Evolutionary conservation across 163 green algal genomes (phyloP), one percentile per base, ranked within the genome.

Genomic region (Scenedesmus sp.): DNA sequence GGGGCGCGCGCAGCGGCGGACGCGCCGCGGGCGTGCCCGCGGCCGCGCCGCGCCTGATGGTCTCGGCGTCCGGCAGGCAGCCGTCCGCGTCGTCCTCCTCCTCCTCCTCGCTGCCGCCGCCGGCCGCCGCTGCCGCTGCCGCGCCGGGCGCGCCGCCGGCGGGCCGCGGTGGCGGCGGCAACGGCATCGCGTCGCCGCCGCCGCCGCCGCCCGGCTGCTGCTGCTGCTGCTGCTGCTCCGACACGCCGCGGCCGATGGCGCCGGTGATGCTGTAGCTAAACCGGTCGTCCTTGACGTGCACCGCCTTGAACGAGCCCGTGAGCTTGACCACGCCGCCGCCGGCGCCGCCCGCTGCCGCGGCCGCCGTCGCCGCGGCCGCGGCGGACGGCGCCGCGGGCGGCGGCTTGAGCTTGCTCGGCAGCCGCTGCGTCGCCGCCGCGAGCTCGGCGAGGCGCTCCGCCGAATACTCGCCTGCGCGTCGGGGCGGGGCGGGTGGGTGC

Each of bases 381-480:
- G 39, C 53, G 15, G 31, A 63, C 1, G 39, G 28, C 3, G 33
- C 50, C 22, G 50, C 22, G 9, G 47, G 17, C 20, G 24, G 7
- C 18, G 71, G 71, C 17, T 80, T 80, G 31, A 18, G 78, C 17
- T 64, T 75, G 73, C 31, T 54, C 33, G 73, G 73, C 60, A 81
- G 73, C 34, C 54, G 56, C 28, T 64, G 60, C 42, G 73, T 81
- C 6, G 48, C 60, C 53, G 58, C 71, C 69, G 89, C 77, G 33
- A 95, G 85, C 74, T 93, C 87, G 31, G 80, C 63, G 20, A 95
- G 47, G 48, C 78, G 57, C 34, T 94, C 90, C 0, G 82, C 83
- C 0, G 84, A 89, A 74, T 95, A 95, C 70, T 95, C 91, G 34
- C 90, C 90, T 91, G 84, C 58, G n/a, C n/a, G n/a, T n/a, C n/a